A percentile compares a stretch with the other conserved stretches of the same genome.
Evolutionary conservation across 1,284 basidiomycete genomes (phyloP).

Genomic region (Trichosporon sp.): DNA sequence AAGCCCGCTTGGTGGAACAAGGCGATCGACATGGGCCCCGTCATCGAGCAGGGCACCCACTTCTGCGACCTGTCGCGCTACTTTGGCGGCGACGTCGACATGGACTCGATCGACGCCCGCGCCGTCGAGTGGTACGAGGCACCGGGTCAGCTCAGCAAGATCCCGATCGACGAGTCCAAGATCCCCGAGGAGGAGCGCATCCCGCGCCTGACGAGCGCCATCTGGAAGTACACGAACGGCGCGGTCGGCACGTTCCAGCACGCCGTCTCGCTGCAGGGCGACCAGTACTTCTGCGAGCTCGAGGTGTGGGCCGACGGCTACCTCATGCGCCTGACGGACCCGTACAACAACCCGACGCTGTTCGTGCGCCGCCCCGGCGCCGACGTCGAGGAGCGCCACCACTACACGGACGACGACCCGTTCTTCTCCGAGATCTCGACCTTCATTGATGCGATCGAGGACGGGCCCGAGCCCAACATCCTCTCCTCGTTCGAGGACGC

Average conservation of each 20-base stretch:
- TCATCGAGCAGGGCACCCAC: slow-evolving; percentile 94
- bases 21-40: slow-evolving; percentile 69
- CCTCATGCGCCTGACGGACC: slow-evolving; percentile 69
- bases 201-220: slow-evolving; percentile 48
- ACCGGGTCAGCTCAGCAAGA: slow-evolving; percentile 77
- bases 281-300: slow-evolving; percentile 85
- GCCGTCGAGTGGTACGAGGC: slow-evolving; percentile 87
- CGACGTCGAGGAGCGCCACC: slow-evolving; percentile 71
- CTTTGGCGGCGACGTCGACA: slow-evolving; percentile 95
- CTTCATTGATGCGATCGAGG: slow-evolving; percentile 73
- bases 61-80: slow-evolving; percentile 71
- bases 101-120: slow-evolving; percentile 67
- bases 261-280: slow-evolving; percentile 80
- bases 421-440: slow-evolving; percentile 88
- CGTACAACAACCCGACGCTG: slow-evolving; percentile 66
- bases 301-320: slow-evolving; percentile 79
- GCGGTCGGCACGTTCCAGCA: slow-evolving; percentile 87
- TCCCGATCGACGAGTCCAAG: slow-evolving; percentile 53
- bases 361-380: slow-evolving; percentile 78
- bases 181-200: slow-evolving; percentile 49
- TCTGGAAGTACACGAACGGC: slow-evolving; percentile 78
- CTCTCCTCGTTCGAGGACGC: slow-evolving; percentile 62
- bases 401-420: slow-evolving; percentile 76
- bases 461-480: slow-evolving; percentile 45
- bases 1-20: slow-evolving; percentile 99